phyloP scores from a whole-genome alignment of 768 basidiomycete species.

The Amanita muscaria region DNA sequence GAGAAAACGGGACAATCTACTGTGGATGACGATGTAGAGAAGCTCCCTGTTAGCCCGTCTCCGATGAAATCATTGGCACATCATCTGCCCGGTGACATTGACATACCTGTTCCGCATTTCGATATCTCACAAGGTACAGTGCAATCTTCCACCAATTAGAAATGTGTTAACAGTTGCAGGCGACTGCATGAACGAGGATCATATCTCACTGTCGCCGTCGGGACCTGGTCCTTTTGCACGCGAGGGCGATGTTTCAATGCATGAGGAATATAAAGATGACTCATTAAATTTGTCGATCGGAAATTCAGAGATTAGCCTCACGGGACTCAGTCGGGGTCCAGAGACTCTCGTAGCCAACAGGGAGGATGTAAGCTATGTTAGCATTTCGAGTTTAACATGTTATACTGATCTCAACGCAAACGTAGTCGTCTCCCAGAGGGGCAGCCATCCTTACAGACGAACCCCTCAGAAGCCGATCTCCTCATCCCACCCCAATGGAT shows the following conservation, averaged over 20 bases:
- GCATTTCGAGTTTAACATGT: background rate
- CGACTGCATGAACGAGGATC: background rate
- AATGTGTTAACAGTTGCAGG: background rate
- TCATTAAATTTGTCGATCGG: slow-evolving; percentile 13
- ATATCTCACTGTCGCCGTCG: background rate
- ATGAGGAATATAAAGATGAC: slow-evolving; percentile 14
- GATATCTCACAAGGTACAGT: slow-evolving; percentile 18
- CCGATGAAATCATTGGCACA: slow-evolving; percentile 21
- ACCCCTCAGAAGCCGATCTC: background rate
- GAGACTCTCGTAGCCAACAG: slow-evolving; percentile 8
- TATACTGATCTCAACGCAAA: background rate
- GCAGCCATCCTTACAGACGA: slow-evolving; percentile 1
- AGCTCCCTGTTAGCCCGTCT: slow-evolving; percentile 29
- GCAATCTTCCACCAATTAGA: background rate
- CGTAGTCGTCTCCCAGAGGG: background rate
- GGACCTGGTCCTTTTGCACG: slow-evolving; percentile 18
- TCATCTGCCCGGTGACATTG: background rate
- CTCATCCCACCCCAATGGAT: background rate
- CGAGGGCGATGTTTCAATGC: slow-evolving; percentile 13
- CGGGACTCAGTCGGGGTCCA: slow-evolving; percentile 3
- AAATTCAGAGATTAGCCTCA: slow-evolving; percentile 21
- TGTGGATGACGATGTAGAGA: slow-evolving; percentile 18
- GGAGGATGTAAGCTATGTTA: slow-evolving; percentile 3
- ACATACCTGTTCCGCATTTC: slow-evolving; percentile 23
- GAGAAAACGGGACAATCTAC: slow-evolving; percentile 21